phyloP scores from a whole-genome alignment of 768 basidiomycete species.

The Pisolithus sp. region DNA sequence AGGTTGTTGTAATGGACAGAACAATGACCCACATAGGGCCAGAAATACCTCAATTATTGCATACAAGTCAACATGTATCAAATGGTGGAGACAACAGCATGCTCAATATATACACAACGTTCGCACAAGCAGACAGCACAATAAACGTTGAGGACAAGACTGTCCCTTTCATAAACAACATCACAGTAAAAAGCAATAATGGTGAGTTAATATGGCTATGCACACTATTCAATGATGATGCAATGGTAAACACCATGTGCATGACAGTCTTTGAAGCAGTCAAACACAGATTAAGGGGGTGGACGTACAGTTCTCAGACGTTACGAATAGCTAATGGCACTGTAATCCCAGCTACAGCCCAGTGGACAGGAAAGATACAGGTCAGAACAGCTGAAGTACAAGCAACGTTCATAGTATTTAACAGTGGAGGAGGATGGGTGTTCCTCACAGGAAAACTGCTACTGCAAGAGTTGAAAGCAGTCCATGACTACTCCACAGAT shows the following conservation, averaged over 20 bases:
- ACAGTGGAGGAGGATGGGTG: conserved; percentile 20
- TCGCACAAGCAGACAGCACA: background rate
- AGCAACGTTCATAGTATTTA: background rate
- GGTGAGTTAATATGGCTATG: background rate
- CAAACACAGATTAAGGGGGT: background rate
- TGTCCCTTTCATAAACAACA: background rate
- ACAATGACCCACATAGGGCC: background rate
- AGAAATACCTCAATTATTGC: no score
- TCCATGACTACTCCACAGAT: conserved; percentile 20
- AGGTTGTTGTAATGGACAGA: background rate
- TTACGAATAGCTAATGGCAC: background rate
- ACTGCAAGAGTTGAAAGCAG: conserved; percentile 13
- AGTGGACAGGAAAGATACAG: background rate
- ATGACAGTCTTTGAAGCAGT: background rate
- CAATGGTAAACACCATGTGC: background rate
- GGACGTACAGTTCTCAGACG: background rate
- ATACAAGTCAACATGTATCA: no score
- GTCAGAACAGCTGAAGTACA: background rate
- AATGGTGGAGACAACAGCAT: no score
- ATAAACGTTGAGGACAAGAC: background rate
- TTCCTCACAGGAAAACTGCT: conserved; percentile 25
- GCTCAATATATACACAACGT: no score
- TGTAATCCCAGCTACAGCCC: background rate
- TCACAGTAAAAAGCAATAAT: background rate
- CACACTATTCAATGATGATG: background rate